Evolutionary conservation across 805 yeast species (phyloP).

Genomic region (Candida ortonii): DNA sequence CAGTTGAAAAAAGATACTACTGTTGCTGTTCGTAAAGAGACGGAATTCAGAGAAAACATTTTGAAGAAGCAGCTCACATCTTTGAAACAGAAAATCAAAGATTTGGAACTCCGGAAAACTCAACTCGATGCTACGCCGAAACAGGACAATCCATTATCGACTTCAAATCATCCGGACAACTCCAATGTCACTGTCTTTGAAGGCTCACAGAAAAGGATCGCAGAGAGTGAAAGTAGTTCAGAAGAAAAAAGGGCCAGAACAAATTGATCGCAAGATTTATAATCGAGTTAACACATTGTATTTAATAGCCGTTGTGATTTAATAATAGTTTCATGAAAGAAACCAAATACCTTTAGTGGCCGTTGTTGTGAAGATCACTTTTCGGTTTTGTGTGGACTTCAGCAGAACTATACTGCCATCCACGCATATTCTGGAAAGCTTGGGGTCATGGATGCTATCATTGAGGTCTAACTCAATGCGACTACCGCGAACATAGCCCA

Average conservation of each 20-base stretch:
- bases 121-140: no score
- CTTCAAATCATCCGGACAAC: conserved; percentile 3
- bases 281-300: no score
- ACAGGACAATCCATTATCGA: conserved; percentile 2
- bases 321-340: conserved; percentile 1
- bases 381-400: conserved; percentile 5
- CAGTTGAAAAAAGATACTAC: conserved; percentile 45
- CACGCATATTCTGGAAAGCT: conserved; percentile 55
- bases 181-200: conserved; percentile 2
- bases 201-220: conserved; percentile 24
- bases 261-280: no score
- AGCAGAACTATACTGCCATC: conserved; percentile 55
- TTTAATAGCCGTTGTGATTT: neutral
- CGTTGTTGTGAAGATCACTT: conserved; percentile 6
- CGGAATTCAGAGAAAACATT: conserved; percentile 56
- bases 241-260: conserved; percentile 9
- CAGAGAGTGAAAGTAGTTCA: conserved; percentile 15
- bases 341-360: conserved; percentile 3
- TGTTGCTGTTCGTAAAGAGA: conserved; percentile 52
- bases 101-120: no score
- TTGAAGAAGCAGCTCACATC: conserved; percentile 52
- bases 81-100: conserved; percentile 39
- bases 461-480: conserved; percentile 17
- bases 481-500: conserved; percentile 38
- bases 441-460: conserved; percentile 31